Evolutionary conservation across 805 yeast genomes (phyloP).

Genomic region (Monosporozyma aerobia): DNA sequence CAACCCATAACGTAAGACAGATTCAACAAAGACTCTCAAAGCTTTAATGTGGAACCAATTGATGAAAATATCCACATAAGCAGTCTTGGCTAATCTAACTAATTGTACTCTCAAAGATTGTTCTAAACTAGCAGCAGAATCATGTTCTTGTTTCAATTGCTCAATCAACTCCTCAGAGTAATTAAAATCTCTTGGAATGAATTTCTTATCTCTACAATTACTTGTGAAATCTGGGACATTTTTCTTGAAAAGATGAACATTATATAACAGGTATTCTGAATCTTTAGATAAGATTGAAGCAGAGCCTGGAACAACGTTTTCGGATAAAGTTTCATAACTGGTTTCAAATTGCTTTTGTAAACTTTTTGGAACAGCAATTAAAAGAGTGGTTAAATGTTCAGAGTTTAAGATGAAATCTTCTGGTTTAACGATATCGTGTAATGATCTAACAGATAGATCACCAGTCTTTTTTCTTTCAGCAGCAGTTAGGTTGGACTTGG

Average conservation of each 20-base stretch:
- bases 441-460: constrained; percentile 80
- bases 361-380: constrained; percentile 78
- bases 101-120: constrained; percentile 65
- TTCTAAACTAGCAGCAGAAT: constrained; percentile 66
- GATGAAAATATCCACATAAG: constrained; percentile 78
- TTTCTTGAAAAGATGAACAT: constrained; percentile 80
- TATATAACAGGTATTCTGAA: constrained; percentile 61
- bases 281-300: constrained; percentile 66
- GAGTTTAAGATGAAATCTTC: constrained; percentile 77
- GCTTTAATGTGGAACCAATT: constrained; percentile 89
- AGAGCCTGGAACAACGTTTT: constrained; percentile 86
- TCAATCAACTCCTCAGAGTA: constrained; percentile 72
- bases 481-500: constrained; percentile 74
- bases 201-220: constrained; percentile 74
- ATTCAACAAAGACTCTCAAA: constrained; percentile 81
- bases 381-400: constrained; percentile 77
- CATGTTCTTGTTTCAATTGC: constrained; percentile 68
- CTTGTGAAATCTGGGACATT: constrained; percentile 57
- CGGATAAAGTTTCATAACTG: constrained; percentile 65
- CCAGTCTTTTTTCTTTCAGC: constrained; percentile 92
- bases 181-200: constrained; percentile 86
- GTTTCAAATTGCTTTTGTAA: constrained; percentile 51
- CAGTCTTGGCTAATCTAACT: constrained; percentile 73
- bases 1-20: constrained; percentile 89
- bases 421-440: constrained; percentile 80